A percentile compares a stretch with the other conserved stretches of the same genome.
phyloP scores from a whole-genome alignment of 2,329 filamentous ascomycete species.

The Penicillium sp. region DNA sequence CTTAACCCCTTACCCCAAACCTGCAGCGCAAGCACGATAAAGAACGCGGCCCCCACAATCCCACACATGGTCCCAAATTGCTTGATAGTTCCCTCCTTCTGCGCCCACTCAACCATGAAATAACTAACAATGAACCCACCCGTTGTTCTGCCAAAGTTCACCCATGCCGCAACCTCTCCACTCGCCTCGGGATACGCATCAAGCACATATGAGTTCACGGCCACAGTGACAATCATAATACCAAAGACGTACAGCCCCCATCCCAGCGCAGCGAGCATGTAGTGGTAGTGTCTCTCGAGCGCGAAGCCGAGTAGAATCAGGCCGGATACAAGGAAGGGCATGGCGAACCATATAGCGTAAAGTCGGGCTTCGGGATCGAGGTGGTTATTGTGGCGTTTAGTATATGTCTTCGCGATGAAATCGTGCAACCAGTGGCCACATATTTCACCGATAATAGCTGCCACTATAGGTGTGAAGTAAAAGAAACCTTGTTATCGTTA shows the following conservation, averaged over 20 bases:
- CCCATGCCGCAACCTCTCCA: conserved; percentile 55
- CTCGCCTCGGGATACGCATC: conserved; percentile 57
- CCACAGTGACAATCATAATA: conserved; percentile 57
- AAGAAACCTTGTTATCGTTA: conserved; percentile 42
- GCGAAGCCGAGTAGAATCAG: conserved; percentile 56
- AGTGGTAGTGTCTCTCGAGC: conserved; percentile 53
- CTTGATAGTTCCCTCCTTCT: conserved; percentile 42
- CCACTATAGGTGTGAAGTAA: conserved; percentile 60
- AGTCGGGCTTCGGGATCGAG: conserved; percentile 61
- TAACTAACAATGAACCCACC: conserved; percentile 56
- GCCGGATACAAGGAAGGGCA: conserved; percentile 52
- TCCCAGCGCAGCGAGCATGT: conserved; percentile 49
- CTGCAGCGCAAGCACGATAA: conserved; percentile 38
- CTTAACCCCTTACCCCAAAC: conserved; percentile 41
- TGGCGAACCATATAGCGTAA: conserved; percentile 48
- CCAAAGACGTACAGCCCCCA: conserved; percentile 60
- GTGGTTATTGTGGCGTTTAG: conserved; percentile 49
- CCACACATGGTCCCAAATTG: conserved; percentile 52
- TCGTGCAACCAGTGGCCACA: conserved; percentile 60
- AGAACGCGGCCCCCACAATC: conserved; percentile 39
- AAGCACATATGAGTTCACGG: conserved; percentile 53
- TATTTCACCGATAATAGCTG: conserved; percentile 54
- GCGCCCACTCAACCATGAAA: conserved; percentile 54
- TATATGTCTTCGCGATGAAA: conserved; percentile 47
- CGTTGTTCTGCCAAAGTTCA: conserved; percentile 51